Percentiles rank a stretch among this genome's conserved stretches.
These are phyloP conservation scores for Nicotiana undulata DNA, from an alignment of 257 asterid species.

Conservation along the genomic window DNA sequence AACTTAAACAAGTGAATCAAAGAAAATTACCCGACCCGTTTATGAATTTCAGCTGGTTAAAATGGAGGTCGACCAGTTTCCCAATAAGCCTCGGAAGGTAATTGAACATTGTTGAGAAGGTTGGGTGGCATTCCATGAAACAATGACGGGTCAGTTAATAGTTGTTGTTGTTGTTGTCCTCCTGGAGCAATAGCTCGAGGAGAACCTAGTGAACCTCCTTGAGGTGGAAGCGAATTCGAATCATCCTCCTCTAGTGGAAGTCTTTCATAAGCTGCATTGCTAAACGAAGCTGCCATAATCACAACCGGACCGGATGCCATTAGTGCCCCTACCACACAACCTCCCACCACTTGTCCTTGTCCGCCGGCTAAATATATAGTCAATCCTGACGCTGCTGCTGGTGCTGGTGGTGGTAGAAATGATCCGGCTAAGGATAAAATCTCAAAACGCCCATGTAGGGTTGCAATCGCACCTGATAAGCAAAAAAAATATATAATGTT, in stretches of 20 bases:
- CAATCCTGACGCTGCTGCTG: slow-evolving; percentile 60
- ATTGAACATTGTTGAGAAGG: slow-evolving; percentile 30
- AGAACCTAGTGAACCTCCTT: slow-evolving; percentile 25
- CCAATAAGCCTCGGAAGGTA: slow-evolving; percentile 33
- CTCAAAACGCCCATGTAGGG: slow-evolving; percentile 82
- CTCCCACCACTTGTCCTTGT: slow-evolving; percentile 95
- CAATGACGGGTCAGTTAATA: slow-evolving; percentile 22
- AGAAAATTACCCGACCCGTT: not conserved
- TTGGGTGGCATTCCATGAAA: slow-evolving; percentile 30
- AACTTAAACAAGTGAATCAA: not conserved
- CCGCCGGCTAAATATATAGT: slow-evolving; percentile 83
- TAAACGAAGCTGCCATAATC: slow-evolving; percentile 85
- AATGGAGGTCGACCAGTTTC: slow-evolving; percentile 37
- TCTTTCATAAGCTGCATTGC: slow-evolving; percentile 89
- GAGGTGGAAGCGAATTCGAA: slow-evolving; percentile 8
- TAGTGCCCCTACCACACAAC: slow-evolving; percentile 76
- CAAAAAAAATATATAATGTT: not conserved
- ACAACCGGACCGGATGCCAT: slow-evolving; percentile 79
- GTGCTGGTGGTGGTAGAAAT: slow-evolving; percentile 87
- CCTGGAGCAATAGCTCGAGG: slow-evolving; percentile 11
- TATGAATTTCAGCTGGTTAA: not conserved
- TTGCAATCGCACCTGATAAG: slow-evolving; percentile 38
- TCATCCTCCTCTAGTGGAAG: slow-evolving; percentile 77
- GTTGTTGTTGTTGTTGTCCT: slow-evolving; percentile 11
- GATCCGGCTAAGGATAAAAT: slow-evolving; percentile 74